Conservation (phyloP, 148 eudicot species). For the Agrostemma githago region DNA sequence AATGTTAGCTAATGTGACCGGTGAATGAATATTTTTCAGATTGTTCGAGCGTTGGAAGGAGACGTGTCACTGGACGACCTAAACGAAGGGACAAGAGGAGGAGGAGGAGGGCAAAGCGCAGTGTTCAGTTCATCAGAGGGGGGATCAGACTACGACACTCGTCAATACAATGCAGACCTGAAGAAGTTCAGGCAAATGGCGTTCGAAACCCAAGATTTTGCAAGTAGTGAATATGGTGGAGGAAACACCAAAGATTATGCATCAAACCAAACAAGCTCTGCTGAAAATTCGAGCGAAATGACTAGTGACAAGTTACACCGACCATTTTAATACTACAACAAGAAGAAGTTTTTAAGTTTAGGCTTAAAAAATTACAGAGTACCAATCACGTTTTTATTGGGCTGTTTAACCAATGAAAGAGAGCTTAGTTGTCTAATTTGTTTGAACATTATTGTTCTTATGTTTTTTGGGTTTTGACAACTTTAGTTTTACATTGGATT, state of each 20-base stretch:
- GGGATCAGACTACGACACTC: conserved; percentile 42
- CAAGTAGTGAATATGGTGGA: conserved; percentile 36
- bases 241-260: conserved; percentile 30
- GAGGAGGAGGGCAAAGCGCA: conserved; percentile 20
- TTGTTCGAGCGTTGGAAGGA: conserved; percentile 69
- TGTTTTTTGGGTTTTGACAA: neutral
- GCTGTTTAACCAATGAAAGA: neutral
- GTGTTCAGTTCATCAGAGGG: conserved; percentile 20
- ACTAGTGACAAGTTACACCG: conserved; percentile 8
- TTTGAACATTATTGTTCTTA: neutral
- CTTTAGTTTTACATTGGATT: neutral
- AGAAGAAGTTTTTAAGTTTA: neutral
- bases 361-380: neutral
- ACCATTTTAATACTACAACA: neutral
- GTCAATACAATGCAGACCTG: conserved; percentile 52
- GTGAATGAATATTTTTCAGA: too few species aligned
- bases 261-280: conserved; percentile 24
- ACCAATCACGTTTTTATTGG: neutral
- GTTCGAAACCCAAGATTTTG: conserved; percentile 31
- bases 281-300: conserved; percentile 23
- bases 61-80: conserved; percentile 58
- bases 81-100: conserved; percentile 32
- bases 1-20: too few species aligned
- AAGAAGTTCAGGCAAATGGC: conserved; percentile 60
- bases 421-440: neutral